Evolutionary conservation across 257 asterid species (phyloP), one percentile per base, ranked within the genome.

Genomic region (Coffea canephora): DNA sequence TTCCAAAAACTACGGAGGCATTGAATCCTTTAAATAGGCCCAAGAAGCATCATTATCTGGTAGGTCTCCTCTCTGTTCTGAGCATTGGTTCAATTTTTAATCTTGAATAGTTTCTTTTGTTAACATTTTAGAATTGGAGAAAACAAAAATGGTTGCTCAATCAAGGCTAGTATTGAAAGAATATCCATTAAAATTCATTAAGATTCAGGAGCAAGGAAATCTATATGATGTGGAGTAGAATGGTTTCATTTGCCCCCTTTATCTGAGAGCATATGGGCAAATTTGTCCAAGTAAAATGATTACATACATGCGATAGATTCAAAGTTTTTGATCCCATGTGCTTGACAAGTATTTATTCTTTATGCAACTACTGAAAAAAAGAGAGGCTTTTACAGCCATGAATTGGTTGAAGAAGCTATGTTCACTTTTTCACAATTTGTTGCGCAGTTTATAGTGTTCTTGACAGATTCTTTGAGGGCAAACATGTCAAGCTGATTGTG

Each of bases 21-120:
- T 48, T 68, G 41, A 71, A 54, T 36, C 65, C 36, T 27, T 76
- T 57, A 19, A 49, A 64, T 41, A 65, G 71, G 36, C 71, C 15
- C 36, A 71, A 41, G 11, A 61, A 68, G 50, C 46, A 31, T 55
- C 45, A 74, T 75, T 59, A 11, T 71, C 4, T n/a, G 75, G 86
- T 83, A 83, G 64, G 67, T 52, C 61, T 78, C 14, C 59, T 52
- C 61, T 78, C 14, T 72, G 34, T 39, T 39, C 43, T 39, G 5
- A 3, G 43, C 43, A 39, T 39, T 39, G 43, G 43, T 39, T 39
- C 43, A 1, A 3, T 39, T 39, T 4, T 2, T 39, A 39, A 39
- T 39, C 43, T 3, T 39, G 62, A 16, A 39, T 59, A 8, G 16
- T 31, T 4, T 80, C 31, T 25, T 74, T 74, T 8, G n/a, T 45